These are phyloP conservation scores for Phytophthora sansomeana DNA, from an alignment of 352 stramenopile species.

Conservation along the genomic window DNA sequence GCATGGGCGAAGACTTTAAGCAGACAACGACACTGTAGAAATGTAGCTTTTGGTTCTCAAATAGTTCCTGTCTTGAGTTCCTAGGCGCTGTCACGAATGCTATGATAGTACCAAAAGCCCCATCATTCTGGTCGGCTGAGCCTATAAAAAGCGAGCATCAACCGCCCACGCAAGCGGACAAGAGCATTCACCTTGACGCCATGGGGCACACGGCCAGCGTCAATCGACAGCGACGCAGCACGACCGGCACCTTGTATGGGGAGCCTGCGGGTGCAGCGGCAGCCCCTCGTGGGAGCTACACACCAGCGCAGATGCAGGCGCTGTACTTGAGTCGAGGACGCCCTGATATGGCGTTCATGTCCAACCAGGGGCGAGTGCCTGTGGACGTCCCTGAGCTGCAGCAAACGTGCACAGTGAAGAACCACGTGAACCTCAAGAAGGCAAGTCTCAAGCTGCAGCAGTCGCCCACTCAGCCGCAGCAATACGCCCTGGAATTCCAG, in stretches of 20 bases:
- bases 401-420: conserved; percentile 85
- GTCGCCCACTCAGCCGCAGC: conserved; percentile 22
- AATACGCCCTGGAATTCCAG: conserved; percentile 68
- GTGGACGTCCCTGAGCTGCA: conserved; percentile 83
- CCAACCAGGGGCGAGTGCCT: conserved; percentile 58
- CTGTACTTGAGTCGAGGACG: conserved; percentile 82
- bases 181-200: conserved; percentile 2
- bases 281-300: conserved; percentile 66
- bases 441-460: conserved; percentile 64
- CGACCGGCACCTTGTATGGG: conserved; percentile 64
- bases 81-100: too few species aligned
- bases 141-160: conserved; percentile 31
- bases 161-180: neutral
- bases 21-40: conserved; percentile 1
- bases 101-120: neutral
- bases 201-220: conserved; percentile 86
- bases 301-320: conserved; percentile 82
- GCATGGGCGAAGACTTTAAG: conserved; percentile 55
- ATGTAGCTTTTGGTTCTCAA: neutral
- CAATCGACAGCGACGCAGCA: conserved; percentile 48
- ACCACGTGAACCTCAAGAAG: conserved; percentile 90
- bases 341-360: conserved; percentile 89
- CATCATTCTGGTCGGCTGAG: neutral
- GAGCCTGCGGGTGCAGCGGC: conserved; percentile 57
- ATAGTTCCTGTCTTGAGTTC: too few species aligned